phyloP scores from a whole-genome alignment of 192 early-diverging fungal genomes.

The Funneliformis geosporum region DNA sequence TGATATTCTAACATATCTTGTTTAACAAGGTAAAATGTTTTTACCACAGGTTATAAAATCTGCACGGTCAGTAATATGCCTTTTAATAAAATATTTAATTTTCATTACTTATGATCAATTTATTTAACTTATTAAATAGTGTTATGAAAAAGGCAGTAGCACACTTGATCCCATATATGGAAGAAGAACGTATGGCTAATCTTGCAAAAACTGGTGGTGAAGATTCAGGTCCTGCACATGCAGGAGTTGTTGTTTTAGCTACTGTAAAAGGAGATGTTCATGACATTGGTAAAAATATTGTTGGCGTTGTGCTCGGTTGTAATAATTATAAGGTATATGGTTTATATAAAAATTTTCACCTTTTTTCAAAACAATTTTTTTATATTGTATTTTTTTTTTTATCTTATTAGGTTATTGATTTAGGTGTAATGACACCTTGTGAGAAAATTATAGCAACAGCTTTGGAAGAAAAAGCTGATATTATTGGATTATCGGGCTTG shows the following conservation, averaged over 20 bases:
- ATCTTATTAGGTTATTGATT: slow-evolving; percentile 67
- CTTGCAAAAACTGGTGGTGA: slow-evolving; percentile 53
- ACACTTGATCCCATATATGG: slow-evolving; percentile 93
- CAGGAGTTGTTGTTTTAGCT: slow-evolving; percentile 88
- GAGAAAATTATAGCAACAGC: slow-evolving; percentile 91
- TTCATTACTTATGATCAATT: too few species aligned
- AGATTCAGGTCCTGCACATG: slow-evolving; percentile 75
- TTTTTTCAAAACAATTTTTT: neutral
- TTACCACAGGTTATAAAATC: slow-evolving; percentile 97
- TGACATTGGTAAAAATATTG: slow-evolving; percentile 99
- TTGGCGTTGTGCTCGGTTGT: slow-evolving; percentile 94
- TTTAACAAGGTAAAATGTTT: slow-evolving; percentile 89
- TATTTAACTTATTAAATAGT: slow-evolving; percentile 48
- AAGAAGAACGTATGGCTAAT: slow-evolving; percentile 80
- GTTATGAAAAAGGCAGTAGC: slow-evolving; percentile 99
- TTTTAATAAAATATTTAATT: neutral
- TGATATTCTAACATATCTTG: neutral
- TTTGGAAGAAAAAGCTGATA: slow-evolving; percentile 84
- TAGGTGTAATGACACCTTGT: slow-evolving; percentile 95
- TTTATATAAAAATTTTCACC: too few species aligned
- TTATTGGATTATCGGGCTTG: slow-evolving; percentile 91
- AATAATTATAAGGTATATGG: slow-evolving; percentile 78
- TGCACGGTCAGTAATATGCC: slow-evolving; percentile 58
- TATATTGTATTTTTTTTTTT: neutral
- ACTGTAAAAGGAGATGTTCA: slow-evolving; percentile 98